Conservation (phyloP, 805 yeast species). For the Dipodascopsis uninucleata region DNA sequence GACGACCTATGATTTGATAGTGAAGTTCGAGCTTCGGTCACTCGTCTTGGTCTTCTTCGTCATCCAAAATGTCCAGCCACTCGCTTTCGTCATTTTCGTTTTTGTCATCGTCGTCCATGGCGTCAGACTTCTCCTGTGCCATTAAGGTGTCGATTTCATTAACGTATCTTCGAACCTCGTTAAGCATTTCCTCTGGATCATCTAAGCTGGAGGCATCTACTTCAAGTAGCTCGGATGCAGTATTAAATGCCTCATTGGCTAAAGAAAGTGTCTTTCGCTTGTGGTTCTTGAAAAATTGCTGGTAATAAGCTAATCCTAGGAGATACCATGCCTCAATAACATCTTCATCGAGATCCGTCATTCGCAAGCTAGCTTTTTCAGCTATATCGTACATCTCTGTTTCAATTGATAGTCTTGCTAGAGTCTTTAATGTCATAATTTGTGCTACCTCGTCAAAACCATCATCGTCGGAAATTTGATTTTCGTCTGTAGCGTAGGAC, state of each 20-base stretch:
- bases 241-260: constrained; percentile 13
- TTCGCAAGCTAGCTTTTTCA: constrained; percentile 56
- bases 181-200: constrained; percentile 13
- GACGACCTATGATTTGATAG: no score
- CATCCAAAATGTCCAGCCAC: constrained; percentile 25
- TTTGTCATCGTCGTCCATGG: neutral
- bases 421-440: constrained; percentile 67
- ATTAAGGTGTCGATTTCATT: constrained; percentile 8
- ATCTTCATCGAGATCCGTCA: constrained; percentile 79
- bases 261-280: neutral
- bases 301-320: constrained; percentile 78
- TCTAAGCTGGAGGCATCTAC: constrained; percentile 8
- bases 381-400: constrained; percentile 67
- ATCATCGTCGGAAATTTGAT: constrained; percentile 20
- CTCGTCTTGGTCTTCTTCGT: no score
- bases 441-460: constrained; percentile 43
- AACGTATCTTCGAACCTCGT: constrained; percentile 6
- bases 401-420: constrained; percentile 75
- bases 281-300: neutral
- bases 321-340: constrained; percentile 77
- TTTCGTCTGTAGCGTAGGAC: constrained; percentile 33
- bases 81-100: constrained; percentile 16
- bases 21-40: no score
- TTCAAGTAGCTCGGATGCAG: constrained; percentile 10
- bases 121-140: constrained; percentile 4